phyloP scores from a whole-genome alignment of 2,329 filamentous ascomycete species.

The Juglanconis sp. region DNA sequence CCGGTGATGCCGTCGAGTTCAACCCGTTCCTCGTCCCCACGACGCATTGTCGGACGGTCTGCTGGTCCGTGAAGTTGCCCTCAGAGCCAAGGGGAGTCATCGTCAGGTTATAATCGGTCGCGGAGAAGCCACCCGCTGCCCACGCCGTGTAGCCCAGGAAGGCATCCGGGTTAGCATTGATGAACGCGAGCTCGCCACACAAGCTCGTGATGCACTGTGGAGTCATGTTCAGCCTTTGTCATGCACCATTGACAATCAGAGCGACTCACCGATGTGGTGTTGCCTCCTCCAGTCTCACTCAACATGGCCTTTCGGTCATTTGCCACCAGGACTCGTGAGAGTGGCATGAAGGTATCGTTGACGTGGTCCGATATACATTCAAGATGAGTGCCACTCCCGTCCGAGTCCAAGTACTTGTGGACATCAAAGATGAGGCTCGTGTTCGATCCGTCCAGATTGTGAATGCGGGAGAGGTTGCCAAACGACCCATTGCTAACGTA shows the following conservation, averaged over 20 bases:
- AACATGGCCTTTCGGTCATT: constrained; percentile 48
- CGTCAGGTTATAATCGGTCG: constrained; percentile 37
- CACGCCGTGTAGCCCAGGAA: constrained; percentile 45
- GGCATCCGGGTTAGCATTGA: constrained; percentile 44
- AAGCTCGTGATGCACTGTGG: constrained; percentile 39
- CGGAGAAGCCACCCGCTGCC: constrained; percentile 42
- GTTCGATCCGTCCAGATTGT: constrained; percentile 56
- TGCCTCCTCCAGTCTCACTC: constrained; percentile 52
- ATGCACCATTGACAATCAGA: constrained; percentile 7
- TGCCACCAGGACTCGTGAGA: constrained; percentile 44
- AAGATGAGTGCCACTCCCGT: constrained; percentile 48
- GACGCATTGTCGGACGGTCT: constrained; percentile 5
- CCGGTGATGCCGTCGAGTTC: neutral
- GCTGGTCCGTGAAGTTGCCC: constrained; percentile 18
- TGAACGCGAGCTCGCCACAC: constrained; percentile 44
- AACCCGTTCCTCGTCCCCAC: constrained; percentile 2
- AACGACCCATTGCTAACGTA: constrained; percentile 49
- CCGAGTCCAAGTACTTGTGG: constrained; percentile 56
- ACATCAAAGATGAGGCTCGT: constrained; percentile 57
- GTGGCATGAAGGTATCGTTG: constrained; percentile 39
- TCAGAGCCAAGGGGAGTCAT: constrained; percentile 34
- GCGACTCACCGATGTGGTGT: constrained; percentile 34
- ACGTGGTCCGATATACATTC: constrained; percentile 52
- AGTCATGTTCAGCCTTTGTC: neutral
- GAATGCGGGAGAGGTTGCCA: constrained; percentile 49